phyloP scores from a whole-genome alignment of 345 rosid species.

The Syzygium aromaticum region DNA sequence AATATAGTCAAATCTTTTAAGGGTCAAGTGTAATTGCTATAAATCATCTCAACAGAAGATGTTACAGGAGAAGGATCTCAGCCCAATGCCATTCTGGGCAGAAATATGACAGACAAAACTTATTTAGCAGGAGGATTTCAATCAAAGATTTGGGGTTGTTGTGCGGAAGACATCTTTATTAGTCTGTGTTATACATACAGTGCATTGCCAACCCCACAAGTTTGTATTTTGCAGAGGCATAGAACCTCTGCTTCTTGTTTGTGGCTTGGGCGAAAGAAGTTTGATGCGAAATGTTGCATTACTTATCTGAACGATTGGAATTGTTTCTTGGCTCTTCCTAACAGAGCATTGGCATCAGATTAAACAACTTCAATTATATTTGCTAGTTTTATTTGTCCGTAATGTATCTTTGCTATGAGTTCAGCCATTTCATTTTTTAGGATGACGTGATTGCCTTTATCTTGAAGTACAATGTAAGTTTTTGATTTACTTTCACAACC shows the following conservation, averaged over 20 bases:
- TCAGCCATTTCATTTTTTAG: not conserved
- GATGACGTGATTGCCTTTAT: not conserved
- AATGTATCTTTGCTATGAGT: not conserved
- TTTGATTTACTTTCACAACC: not conserved
- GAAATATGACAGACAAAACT: not conserved
- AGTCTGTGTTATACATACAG: not conserved
- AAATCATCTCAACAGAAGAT: not conserved
- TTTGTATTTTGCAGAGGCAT: not conserved
- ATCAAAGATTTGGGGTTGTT: not conserved
- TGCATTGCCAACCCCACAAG: not conserved
- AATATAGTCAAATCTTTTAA: not conserved
- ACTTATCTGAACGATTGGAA: not conserved
- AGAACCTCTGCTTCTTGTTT: not conserved
- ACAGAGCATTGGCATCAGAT: not conserved
- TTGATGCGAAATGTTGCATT: not conserved
- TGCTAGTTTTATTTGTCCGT: not conserved
- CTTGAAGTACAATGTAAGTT: not conserved
- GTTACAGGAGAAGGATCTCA: not conserved
- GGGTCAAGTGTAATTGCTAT: not conserved
- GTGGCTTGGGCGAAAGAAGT: not conserved
- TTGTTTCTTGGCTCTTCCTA: not conserved
- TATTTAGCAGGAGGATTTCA: not conserved
- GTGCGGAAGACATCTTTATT: not conserved
- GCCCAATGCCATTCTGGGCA: not conserved
- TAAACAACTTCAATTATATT: not conserved